Base-by-base conservation (phyloP, 164 flowering plant genomes). In the Stephania yunnanensis region DNA sequence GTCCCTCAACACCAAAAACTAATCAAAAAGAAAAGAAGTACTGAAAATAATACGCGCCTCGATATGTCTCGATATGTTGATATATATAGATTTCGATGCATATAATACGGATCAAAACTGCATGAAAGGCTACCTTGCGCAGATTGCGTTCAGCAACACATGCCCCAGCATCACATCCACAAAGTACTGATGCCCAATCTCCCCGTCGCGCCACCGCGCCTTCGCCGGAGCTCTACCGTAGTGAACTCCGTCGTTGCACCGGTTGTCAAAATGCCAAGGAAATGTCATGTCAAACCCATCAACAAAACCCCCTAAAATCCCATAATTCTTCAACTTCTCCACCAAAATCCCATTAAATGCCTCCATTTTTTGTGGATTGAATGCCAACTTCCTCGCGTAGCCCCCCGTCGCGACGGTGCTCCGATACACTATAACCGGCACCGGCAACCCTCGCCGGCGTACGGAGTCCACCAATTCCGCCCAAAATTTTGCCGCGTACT, bases 221-320 rank as follows among this genome's bases (percentile, higher is more conserved):
- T 89, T 92, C 36, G 86, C 86, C 13, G 98, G 99, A 46, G 88
- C 90, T 50, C 97, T 80, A 13, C 99, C 99, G 36, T 96, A 96
- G 69, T 96, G 99, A 17, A 94, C 98, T 1, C 99, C 99, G n/a
- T 95, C 99, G 63, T 89, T 93, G 79, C 94, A 89, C 72, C 95
- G 82, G 75, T 93, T 92, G 66, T 96, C 97, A 44, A 73, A 96
- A 78, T 94, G 98, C 98, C 99, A 94, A 2, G 97, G 89, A 71
- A 74, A 94, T 1, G 97, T 96, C 92, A 96, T 82, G 69, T 94
- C 97, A 46, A 94, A 96, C 69, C 85, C 83, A 61, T 96, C 88
- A 1, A 93, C 84, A 69, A 91, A 92, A 1, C 88, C 81, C 0
- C 83, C 80, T 45, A 91, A 46, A 17, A 94, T 3, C 46, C 93